Conservation (phyloP, 2,329 filamentous ascomycete species). For the Penicillium digitatum region DNA sequence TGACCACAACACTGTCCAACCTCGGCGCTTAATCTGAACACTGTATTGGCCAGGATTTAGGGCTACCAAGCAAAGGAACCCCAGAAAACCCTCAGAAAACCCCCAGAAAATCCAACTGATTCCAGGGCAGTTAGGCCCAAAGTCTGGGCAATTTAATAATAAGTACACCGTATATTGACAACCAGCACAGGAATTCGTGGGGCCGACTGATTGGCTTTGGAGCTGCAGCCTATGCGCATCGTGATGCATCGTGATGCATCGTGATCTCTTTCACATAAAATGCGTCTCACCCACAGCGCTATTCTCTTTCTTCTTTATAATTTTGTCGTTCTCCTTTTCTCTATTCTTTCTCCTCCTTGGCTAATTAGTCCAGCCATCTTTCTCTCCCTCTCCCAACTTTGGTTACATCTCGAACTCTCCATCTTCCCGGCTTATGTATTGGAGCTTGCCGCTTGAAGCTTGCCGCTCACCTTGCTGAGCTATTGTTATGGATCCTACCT, state of each 20-base stretch:
- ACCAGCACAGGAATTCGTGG: conserved; percentile 4
- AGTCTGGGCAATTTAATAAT: neutral
- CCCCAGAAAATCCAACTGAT: too few species aligned
- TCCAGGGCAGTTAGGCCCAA: too few species aligned
- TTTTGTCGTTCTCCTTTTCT: neutral
- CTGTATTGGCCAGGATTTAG: neutral
- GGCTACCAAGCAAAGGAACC: too few species aligned
- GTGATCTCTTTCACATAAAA: conserved; percentile 7
- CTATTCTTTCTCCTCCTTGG: neutral
- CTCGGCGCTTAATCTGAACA: neutral
- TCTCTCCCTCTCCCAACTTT: neutral
- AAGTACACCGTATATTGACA: neutral
- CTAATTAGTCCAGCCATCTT: neutral
- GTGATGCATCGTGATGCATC: neutral
- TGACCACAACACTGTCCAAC: too few species aligned
- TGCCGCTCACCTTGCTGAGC: neutral
- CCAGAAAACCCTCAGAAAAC: too few species aligned
- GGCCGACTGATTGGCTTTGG: conserved; percentile 8
- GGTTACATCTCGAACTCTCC: neutral
- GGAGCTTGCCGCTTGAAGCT: neutral
- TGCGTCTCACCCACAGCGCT: conserved; percentile 12
- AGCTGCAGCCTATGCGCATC: conserved; percentile 4
- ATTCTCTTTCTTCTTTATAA: conserved; percentile 5
- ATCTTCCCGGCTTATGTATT: neutral
- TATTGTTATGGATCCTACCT: conserved; percentile 19